A percentile compares a stretch with the other conserved stretches of the same genome.
Evolutionary conservation across 495 filamentous ascomycete species (phyloP).

Genomic region (Tricharina praecox): DNA sequence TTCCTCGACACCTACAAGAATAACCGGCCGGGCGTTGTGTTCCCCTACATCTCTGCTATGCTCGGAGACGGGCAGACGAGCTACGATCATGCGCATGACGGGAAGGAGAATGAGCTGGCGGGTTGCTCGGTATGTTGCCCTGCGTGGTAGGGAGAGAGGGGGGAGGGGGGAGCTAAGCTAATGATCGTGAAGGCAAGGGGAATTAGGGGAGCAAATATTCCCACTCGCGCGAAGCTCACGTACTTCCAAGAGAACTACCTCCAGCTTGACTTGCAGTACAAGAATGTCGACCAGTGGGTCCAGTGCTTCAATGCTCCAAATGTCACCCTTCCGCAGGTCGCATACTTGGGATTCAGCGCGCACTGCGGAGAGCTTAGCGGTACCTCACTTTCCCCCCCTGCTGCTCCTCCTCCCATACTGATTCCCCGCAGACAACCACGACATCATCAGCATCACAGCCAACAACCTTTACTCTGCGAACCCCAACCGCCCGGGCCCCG

Average conservation of each 20-base stretch:
- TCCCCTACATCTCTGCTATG: conserved; percentile 99
- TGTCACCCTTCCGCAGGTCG: conserved; percentile 64
- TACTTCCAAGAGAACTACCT: conserved; percentile 94
- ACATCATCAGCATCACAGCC: conserved; percentile 75
- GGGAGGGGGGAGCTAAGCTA: not conserved
- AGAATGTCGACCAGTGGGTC: conserved; percentile 70
- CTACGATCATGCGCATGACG: conserved; percentile 91
- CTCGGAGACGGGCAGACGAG: conserved; percentile 59
- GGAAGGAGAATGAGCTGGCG: conserved; percentile 79
- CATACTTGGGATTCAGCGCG: conserved; percentile 88
- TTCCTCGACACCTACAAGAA: conserved; percentile 99
- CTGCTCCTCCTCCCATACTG: not conserved
- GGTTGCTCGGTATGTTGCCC: conserved; percentile 65
- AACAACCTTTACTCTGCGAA: conserved; percentile 71
- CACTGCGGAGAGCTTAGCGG: conserved; percentile 83
- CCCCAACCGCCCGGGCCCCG: conserved; percentile 27
- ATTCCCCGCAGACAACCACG: conserved; percentile 61
- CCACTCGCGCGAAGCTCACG: conserved; percentile 74
- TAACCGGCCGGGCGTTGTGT: conserved; percentile 83
- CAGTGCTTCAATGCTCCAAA: conserved; percentile 61
- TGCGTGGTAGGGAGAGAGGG: not conserved
- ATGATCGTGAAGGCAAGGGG: conserved; percentile 48
- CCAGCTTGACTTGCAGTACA: conserved; percentile 86
- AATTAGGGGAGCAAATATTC: conserved; percentile 55
- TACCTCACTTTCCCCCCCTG: conserved; percentile 1